Percentiles rank a stretch among this genome's conserved stretches.
Conservation (phyloP, 441 rosid species). For the Brassica hybrid region DNA sequence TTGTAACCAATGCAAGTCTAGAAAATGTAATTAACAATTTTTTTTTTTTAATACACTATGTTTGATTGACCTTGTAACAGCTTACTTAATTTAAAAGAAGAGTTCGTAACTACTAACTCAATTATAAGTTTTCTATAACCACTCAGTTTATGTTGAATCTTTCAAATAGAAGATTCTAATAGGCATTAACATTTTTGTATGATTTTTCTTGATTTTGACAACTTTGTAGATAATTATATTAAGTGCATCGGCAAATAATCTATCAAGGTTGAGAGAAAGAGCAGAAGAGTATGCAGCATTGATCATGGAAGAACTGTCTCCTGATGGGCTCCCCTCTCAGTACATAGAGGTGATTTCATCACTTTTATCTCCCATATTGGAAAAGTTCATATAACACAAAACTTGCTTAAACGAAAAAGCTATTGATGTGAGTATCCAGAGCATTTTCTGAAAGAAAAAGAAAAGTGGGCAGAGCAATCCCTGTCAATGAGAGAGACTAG, state of each 20-base stretch:
- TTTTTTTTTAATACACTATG: background rate
- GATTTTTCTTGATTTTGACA: slow-evolving; percentile 32
- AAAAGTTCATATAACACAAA: slow-evolving; percentile 13
- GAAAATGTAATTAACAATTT: slow-evolving; percentile 8
- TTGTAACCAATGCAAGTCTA: slow-evolving; percentile 22
- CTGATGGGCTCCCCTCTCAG: slow-evolving; percentile 49
- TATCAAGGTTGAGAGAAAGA: slow-evolving; percentile 67
- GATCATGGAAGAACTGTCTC: slow-evolving; percentile 70
- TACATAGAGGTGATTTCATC: slow-evolving; percentile 68
- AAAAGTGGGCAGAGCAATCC: slow-evolving; percentile 12
- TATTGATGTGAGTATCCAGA: slow-evolving; percentile 2
- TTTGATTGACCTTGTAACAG: slow-evolving; percentile 32
- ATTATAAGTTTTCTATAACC: slow-evolving; percentile 8
- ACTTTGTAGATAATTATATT: slow-evolving; percentile 63
- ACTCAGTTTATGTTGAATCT: slow-evolving; percentile 37
- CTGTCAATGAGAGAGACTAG: slow-evolving; percentile 16
- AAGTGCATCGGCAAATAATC: slow-evolving; percentile 73
- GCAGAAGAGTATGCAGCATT: slow-evolving; percentile 83
- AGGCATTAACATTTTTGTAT: slow-evolving; percentile 3
- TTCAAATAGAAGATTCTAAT: slow-evolving; percentile 25
- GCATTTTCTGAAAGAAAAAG: background rate
- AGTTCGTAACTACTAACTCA: slow-evolving; percentile 12
- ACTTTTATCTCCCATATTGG: slow-evolving; percentile 3
- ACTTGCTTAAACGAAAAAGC: background rate
- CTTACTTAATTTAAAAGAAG: slow-evolving; percentile 10